Base-by-base conservation (phyloP, 2,329 filamentous ascomycete genomes). In the Trichophyton equinum region DNA sequence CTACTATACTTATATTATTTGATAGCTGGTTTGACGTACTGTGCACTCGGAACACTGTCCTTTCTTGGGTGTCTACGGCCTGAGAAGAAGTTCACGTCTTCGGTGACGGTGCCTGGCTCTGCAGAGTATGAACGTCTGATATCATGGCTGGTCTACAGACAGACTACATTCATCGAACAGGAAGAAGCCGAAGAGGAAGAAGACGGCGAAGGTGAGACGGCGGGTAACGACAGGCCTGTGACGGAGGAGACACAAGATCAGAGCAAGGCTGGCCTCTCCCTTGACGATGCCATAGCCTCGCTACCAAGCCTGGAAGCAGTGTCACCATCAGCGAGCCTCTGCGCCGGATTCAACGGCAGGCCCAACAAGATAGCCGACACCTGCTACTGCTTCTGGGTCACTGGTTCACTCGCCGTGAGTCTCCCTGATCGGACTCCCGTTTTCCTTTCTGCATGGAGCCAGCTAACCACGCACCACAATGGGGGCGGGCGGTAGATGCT, bases 371-470 rank as follows among this genome's bases (percentile, higher is more conserved):
- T 86, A 56, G 88, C 89, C 8, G 94, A 99, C 74, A 97, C 94
- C 0, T 99, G 94, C 75, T 99, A 99, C 73, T 87, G 85, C 22
- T 99, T 92, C 79, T 99, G 94, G 94, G 89, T 89, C 0, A 81
- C 81, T 3, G 90, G 84, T 1, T 84, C 90, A 58, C 71, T 82
- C 58, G 71, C 73, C 62, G 78, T 80, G 73, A 67, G 71, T 30
- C 22, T 22, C 25, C 27, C 27, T 6, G 6, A 30, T 30, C 5
- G 27, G 27, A 8, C 27, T 30, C 57, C 20, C 20, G n/a, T 25
- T 36, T 33, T 9, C 30, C 2, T 33, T 9, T 9, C 30, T 33
- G 30, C 30, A 33, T 9, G 30, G 8, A 9, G 8, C 30, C 8
- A 9, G 8, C 33, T 38, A 38, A 38, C 33, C 33, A 38, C 27